Conservation (phyloP, 257 asterid species). For the Eucommia ulmoides region DNA sequence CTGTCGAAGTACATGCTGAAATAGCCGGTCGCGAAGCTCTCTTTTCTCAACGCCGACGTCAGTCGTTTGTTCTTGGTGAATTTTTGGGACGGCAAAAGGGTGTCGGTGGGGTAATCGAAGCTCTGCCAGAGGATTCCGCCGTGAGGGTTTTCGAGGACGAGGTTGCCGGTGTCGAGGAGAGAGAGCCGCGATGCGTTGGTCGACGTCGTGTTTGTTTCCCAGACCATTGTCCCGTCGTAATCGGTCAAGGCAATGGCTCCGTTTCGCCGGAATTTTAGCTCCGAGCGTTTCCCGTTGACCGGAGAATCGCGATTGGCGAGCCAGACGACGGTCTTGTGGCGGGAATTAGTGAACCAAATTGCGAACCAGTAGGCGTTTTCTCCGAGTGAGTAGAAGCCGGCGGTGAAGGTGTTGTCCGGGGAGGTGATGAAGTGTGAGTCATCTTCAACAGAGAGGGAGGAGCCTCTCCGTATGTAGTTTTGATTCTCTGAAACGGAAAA, state of each 20-base stretch:
- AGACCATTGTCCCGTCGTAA: constrained; percentile 25
- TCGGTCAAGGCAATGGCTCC: constrained; percentile 40
- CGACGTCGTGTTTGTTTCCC: constrained; percentile 38
- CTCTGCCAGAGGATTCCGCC: constrained; percentile 50
- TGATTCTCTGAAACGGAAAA: constrained; percentile 16
- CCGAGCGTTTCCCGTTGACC: constrained; percentile 37
- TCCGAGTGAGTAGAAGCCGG: constrained; percentile 40
- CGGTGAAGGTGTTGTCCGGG: constrained; percentile 38
- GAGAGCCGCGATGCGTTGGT: constrained; percentile 22
- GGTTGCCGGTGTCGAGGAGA: constrained; percentile 46
- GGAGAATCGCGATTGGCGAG: constrained; percentile 51
- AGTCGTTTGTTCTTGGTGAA: constrained; percentile 44
- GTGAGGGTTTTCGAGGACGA: constrained; percentile 24
- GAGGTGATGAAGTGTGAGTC: constrained; percentile 31
- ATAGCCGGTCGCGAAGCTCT: constrained; percentile 36
- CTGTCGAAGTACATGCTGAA: constrained; percentile 46
- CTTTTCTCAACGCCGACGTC: constrained; percentile 30
- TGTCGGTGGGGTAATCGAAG: constrained; percentile 49
- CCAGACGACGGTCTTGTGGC: constrained; percentile 51
- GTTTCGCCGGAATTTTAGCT: constrained; percentile 17
- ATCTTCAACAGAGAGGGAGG: constrained; percentile 32
- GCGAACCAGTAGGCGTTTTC: constrained; percentile 55
- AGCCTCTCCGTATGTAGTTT: constrained; percentile 18
- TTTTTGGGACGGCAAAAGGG: constrained; percentile 46
- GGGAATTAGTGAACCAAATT: constrained; percentile 58